Evolutionary conservation across 202 grass and related monocot genomes (phyloP).

Genomic region (Bolboschoenoplectus hybrid): DNA sequence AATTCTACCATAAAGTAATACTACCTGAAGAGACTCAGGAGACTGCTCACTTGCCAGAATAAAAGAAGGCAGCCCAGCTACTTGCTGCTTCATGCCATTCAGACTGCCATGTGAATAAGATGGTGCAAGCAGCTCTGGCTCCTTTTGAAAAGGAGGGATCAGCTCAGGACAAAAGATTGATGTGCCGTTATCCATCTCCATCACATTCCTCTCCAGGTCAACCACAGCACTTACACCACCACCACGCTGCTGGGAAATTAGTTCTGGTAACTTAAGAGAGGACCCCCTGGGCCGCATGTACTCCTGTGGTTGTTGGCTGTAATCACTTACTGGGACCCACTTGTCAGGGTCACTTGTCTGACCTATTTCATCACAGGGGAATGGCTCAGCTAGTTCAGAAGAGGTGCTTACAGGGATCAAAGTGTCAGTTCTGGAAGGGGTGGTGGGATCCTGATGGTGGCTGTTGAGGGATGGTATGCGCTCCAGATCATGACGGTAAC

Average conservation of each 20-base stretch:
- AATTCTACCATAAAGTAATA: conserved; percentile 12
- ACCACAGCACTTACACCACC: conserved; percentile 32
- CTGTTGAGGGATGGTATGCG: conserved; percentile 40
- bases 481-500: conserved; percentile 34
- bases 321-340: conserved; percentile 41
- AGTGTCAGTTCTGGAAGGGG: neutral
- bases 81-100: conserved; percentile 44
- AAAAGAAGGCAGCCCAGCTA: conserved; percentile 41
- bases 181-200: conserved; percentile 31
- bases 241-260: conserved; percentile 30
- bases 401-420: conserved; percentile 14
- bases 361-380: conserved; percentile 35
- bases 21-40: conserved; percentile 39
- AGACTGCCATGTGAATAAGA: conserved; percentile 45
- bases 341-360: conserved; percentile 32
- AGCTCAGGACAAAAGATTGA: conserved; percentile 47
- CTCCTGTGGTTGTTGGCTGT: conserved; percentile 29
- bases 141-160: conserved; percentile 43
- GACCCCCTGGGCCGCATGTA: conserved; percentile 32
- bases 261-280: conserved; percentile 44
- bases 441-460: conserved; percentile 19
- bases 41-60: conserved; percentile 29
- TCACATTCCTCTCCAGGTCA: conserved; percentile 47
- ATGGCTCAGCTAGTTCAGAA: conserved; percentile 4
- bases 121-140: conserved; percentile 34